Conservation (phyloP, 192 early-diverging fungal genomes). For the Coemansia sp. region DNA sequence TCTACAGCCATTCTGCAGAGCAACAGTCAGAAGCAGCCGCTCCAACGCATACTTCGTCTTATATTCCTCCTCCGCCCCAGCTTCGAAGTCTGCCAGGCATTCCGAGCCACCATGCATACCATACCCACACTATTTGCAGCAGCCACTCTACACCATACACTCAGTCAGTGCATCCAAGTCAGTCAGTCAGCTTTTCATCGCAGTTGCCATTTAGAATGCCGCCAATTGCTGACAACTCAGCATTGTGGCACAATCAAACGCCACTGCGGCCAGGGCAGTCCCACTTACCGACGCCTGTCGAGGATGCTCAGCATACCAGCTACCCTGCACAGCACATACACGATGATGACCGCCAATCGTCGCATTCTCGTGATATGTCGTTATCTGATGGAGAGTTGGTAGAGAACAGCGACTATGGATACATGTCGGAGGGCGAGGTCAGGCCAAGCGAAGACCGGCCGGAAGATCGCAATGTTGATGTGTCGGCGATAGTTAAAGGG, state of each 20-base stretch:
- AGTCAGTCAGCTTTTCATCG: too few species aligned
- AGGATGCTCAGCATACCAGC: neutral
- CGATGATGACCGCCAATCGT: neutral
- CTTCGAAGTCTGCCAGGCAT: neutral
- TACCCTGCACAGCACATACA: neutral
- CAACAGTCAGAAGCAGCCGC: too few species aligned
- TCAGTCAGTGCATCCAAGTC: neutral
- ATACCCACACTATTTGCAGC: neutral
- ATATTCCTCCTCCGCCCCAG: neutral
- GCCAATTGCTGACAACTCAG: too few species aligned
- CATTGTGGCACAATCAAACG: too few species aligned
- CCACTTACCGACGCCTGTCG: slow-evolving; percentile 2
- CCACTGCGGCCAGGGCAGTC: neutral
- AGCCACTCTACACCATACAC: neutral
- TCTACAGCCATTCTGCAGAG: too few species aligned
- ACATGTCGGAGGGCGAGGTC: slow-evolving; percentile 26
- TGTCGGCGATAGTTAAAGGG: slow-evolving; percentile 23
- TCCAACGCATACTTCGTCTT: too few species aligned
- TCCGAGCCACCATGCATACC: neutral
- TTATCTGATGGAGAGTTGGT: slow-evolving; percentile 37
- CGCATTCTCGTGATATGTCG: neutral
- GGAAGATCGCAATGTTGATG: slow-evolving; percentile 5
- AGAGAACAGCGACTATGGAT: neutral
- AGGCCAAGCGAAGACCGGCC: neutral
- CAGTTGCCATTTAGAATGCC: too few species aligned